Conservation (phyloP, 495 filamentous ascomycete genomes). For the Trypethelium eluteriae region DNA sequence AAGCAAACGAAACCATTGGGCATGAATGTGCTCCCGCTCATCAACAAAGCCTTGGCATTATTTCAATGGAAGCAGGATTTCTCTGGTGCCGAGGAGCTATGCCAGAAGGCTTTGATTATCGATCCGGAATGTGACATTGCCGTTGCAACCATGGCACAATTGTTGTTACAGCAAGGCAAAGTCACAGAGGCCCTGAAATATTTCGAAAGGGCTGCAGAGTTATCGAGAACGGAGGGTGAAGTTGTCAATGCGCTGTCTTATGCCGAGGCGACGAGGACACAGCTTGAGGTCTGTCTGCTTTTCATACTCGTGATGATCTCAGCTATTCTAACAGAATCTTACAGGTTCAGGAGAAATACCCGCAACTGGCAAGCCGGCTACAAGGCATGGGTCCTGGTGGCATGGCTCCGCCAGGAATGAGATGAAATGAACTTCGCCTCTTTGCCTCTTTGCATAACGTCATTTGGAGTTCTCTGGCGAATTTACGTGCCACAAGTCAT, state of each 20-base stretch:
- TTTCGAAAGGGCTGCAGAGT: constrained; percentile 91
- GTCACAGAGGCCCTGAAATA: constrained; percentile 92
- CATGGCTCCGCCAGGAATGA: constrained; percentile 24
- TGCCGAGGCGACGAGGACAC: constrained; percentile 92
- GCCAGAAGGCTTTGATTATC: constrained; percentile 94
- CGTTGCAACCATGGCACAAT: constrained; percentile 96
- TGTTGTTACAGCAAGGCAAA: constrained; percentile 96
- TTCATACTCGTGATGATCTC: not conserved
- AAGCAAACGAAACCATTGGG: constrained; percentile 82
- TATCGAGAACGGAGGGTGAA: constrained; percentile 92
- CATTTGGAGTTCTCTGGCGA: not conserved
- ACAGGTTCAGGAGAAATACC: constrained; percentile 89
- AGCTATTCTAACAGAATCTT: not conserved
- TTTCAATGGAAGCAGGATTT: constrained; percentile 99
- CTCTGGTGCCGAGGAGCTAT: constrained; percentile 86
- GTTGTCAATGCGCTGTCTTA: constrained; percentile 91
- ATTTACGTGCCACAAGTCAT: not conserved
- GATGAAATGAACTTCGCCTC: constrained; percentile 21
- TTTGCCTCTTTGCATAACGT: not conserved
- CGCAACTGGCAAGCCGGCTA: constrained; percentile 78
- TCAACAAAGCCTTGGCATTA: constrained; percentile 94
- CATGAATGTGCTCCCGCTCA: constrained; percentile 95
- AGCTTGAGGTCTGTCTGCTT: constrained; percentile 55
- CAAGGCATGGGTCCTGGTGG: constrained; percentile 57
- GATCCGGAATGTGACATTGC: constrained; percentile 99